phyloP scores from a whole-genome alignment of 352 stramenopile species.

The Globisporangium paroecandrum region DNA sequence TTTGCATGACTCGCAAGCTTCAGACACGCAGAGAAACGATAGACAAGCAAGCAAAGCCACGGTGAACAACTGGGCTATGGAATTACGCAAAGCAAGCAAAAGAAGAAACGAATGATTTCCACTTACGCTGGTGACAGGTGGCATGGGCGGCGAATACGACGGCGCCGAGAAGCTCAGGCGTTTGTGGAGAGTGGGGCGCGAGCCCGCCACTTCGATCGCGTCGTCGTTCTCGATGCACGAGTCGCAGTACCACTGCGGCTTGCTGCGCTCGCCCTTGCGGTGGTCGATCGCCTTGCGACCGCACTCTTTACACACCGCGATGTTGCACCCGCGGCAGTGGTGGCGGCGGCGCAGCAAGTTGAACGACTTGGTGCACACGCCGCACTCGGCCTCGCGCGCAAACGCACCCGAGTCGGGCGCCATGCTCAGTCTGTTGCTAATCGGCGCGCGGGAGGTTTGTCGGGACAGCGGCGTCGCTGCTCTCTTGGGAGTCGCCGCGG shows the following conservation, averaged over 20 bases:
- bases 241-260: constrained; percentile 80
- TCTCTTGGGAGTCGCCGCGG: constrained; percentile 3
- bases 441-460: constrained; percentile 22
- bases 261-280: constrained; percentile 42
- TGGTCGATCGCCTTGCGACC: constrained; percentile 72
- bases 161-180: constrained; percentile 59
- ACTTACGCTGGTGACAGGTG: constrained; percentile 51
- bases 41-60: background rate
- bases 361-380: constrained; percentile 75
- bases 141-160: constrained; percentile 30
- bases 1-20: constrained; percentile 65
- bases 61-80: background rate
- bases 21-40: constrained; percentile 7
- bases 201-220: constrained; percentile 61
- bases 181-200: constrained; percentile 44
- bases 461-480: constrained; percentile 5
- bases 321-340: constrained; percentile 81
- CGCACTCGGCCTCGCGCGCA: constrained; percentile 68
- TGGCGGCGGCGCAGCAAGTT: constrained; percentile 79
- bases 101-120: background rate
- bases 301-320: constrained; percentile 84
- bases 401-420: constrained; percentile 45
- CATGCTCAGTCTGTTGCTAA: constrained; percentile 36
- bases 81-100: background rate
- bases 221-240: constrained; percentile 63